Conservation (phyloP, 345 rosid species). For the Stellera chamaejasme region DNA sequence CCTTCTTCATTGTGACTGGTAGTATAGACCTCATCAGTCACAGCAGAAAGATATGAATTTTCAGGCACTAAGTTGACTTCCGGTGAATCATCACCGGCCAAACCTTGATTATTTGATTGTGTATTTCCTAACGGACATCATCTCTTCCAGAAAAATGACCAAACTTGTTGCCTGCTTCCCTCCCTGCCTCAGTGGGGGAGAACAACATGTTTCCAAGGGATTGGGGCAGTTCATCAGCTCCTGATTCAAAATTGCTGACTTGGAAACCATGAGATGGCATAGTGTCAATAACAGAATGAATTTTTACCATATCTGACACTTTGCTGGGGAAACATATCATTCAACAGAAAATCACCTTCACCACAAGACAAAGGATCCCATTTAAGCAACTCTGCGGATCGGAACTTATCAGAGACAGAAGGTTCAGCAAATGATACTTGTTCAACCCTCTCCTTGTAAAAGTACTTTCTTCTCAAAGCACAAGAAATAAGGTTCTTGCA, state of each 20-base stretch:
- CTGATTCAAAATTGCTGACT: constrained; percentile 30
- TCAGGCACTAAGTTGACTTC: constrained; percentile 8
- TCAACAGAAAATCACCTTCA: constrained; percentile 73
- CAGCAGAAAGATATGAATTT: constrained; percentile 7
- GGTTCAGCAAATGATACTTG: constrained; percentile 23
- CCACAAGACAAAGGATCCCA: constrained; percentile 94
- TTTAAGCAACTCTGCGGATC: constrained; percentile 45
- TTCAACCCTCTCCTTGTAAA: constrained; percentile 70
- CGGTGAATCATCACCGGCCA: constrained; percentile 6
- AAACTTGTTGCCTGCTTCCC: constrained; percentile 2
- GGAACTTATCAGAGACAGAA: constrained; percentile 24
- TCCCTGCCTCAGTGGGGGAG: constrained; percentile 13
- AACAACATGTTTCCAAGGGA: constrained; percentile 6
- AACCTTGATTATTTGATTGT: constrained; percentile 7
- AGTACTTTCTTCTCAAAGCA: constrained; percentile 62
- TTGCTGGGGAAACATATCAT: constrained; percentile 40
- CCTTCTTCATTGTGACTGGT: constrained; percentile 11
- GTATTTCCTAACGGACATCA: constrained; percentile 14
- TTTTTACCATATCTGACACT: constrained; percentile 30
- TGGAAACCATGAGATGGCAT: constrained; percentile 43
- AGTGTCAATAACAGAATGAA: constrained; percentile 38
- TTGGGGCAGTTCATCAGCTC: constrained; percentile 20
- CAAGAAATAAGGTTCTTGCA: constrained; percentile 52
- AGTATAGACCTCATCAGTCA: constrained; percentile 17
- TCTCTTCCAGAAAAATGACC: constrained; percentile 15